Evolutionary conservation across 805 yeast species (phyloP), one percentile per base, ranked within the genome.

Genomic region (Saccharomycopsis sp.): DNA sequence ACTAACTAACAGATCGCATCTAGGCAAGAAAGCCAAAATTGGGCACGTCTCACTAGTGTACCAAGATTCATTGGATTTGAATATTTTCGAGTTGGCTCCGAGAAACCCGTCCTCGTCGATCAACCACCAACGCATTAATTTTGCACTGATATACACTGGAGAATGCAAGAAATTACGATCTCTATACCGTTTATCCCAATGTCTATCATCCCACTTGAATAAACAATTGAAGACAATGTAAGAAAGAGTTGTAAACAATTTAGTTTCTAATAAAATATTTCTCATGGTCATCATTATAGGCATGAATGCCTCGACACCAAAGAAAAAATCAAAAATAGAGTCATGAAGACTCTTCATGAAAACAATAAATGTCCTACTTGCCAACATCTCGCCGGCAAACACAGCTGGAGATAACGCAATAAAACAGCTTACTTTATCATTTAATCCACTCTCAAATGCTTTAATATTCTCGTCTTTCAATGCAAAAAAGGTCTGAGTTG

Each of bases 371-470:
- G 71, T 49, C 55, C 85, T 80, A 24, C 80, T 81, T 64, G 87
- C 81, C 29, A 93, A 74, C 52, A 91, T 71, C 0, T 83, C 75
- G 0, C 98, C 98, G 0, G 96, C 96, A 68, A 82, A 94, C 79
- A 93, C 86, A 1, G 97, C 97, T 0, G 98, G 98, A 0, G 97
- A 89, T 52, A 92, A 80, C 1, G 96, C 97, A 58, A 92, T 82
- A 62, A 92, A 86, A 55, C 70, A 71, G 15, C 66, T 68, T 62
- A 67, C 69, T 60, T 66, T 69, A 64, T 65, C 2, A 55, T 88
- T 89, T 58, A 92, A 75, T 8, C n/a, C 75, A 76, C 49, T 44
- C 65, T 76, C 69, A 78, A 79, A 76, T 3, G 22, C 3, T 8
- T 55, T 57, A 1, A 77, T 75, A 3, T 85, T 84, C 67, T 84